Percentiles rank a stretch among this genome's conserved stretches.
Conservation (phyloP, 164 flowering plant genomes). For the Aristolochia californica region DNA sequence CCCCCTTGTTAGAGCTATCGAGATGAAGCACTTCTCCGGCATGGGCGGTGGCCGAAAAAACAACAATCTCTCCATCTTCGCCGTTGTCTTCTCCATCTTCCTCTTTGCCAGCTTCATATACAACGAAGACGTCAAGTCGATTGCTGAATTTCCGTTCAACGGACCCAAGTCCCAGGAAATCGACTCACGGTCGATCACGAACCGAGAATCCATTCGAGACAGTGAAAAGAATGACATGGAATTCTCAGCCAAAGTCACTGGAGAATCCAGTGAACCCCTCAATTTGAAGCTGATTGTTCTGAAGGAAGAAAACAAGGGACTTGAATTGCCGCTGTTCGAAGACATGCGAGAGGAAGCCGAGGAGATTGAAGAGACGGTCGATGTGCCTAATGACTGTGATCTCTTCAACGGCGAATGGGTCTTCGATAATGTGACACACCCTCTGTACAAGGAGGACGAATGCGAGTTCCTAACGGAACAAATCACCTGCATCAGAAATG, state of each 20-base stretch:
- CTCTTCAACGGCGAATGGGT: conserved; percentile 82
- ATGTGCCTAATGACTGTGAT: conserved; percentile 60
- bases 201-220: conserved; percentile 1
- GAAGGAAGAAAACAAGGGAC: conserved; percentile 13
- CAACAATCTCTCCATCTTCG: conserved; percentile 61
- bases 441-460: conserved; percentile 71
- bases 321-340: conserved; percentile 10
- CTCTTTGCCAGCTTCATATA: conserved; percentile 86
- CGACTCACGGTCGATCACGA: conserved; percentile 13
- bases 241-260: too few species aligned
- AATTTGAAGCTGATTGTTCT: conserved; percentile 7
- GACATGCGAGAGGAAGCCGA: not conserved
- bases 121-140: conserved; percentile 87
- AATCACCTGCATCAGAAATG: conserved; percentile 85
- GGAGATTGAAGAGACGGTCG: not conserved
- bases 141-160: conserved; percentile 84
- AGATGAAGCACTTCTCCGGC: conserved; percentile 43
- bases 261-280: conserved; percentile 5
- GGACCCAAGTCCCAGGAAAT: conserved; percentile 30
- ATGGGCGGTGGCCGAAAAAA: conserved; percentile 25
- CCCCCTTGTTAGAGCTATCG: conserved; percentile 18
- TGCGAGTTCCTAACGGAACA: conserved; percentile 81
- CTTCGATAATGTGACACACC: conserved; percentile 58
- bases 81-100: conserved; percentile 58
- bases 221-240: conserved; percentile 9